Evolutionary conservation across 2,329 filamentous ascomycete genomes (phyloP), one percentile per base, ranked within the genome.

Genomic region (Aspergillus neotritici): DNA sequence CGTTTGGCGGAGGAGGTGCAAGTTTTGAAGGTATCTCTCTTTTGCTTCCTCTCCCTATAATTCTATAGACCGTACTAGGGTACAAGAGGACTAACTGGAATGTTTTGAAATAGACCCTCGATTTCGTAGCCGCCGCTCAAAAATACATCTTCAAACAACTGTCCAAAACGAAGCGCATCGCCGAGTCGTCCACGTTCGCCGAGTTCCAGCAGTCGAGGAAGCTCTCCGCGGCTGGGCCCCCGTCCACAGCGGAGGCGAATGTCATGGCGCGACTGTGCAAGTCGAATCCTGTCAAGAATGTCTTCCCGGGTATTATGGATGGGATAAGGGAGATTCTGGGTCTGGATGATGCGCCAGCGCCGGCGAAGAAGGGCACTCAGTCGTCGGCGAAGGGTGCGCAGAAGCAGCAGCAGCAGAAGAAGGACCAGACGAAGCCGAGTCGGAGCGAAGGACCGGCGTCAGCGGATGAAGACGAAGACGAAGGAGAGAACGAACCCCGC

Each of bases 201-300:
- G 51, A 63, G 31, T 64, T 71, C 25, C 55, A 61, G 48, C 41
- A 65, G 61, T 40, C 58, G 66, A 44, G 62, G 61, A 50, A 68
- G 61, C 49, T 69, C 50, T 25, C 58, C 6, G 45, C 61, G 3
- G 60, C 68, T 11, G 60, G 68, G 5, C 61, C 68, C 13, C 60
- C 64, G 37, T 73, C 74, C 44, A 49, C 65, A 0, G 72, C 75
- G 2, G 67, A 72, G 40, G 66, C 76, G 13, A 83, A 83, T 63
- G 78, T 83, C 11, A 66, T 72, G 36, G 79, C 77, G 11, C 64
- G 80, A 40, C 51, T 83, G 40, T 82, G 77, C 56, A 82, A 80
- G 47, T 78, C 78, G 11, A 75, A 71, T 41, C 77, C 76, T 1
- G 77, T 81, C 10, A 76, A 75, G 58, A 72, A 76, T 50, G 75